A percentile compares a stretch with the other conserved stretches of the same genome.
These are phyloP conservation scores for Amylostereum chailletii DNA, from an alignment of 1,284 basidiomycete species.

Conservation along the genomic window DNA sequence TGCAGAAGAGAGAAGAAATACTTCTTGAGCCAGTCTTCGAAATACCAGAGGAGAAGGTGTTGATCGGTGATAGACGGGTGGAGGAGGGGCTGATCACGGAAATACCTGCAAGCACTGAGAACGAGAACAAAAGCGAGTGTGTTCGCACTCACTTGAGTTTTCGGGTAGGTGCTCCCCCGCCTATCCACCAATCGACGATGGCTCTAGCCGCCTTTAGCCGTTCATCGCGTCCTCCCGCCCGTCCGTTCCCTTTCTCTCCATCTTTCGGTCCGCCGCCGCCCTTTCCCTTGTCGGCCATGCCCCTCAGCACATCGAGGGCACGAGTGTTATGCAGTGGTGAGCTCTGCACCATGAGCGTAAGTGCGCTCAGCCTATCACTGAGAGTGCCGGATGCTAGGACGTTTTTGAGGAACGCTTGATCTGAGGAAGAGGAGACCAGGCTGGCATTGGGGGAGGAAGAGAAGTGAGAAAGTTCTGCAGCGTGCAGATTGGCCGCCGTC, in stretches of 20 bases:
- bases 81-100: slow-evolving; percentile 82
- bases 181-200: slow-evolving; percentile 95
- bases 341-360: slow-evolving; percentile 86
- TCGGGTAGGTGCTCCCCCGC: slow-evolving; percentile 72
- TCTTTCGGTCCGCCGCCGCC: slow-evolving; percentile 39
- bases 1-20: slow-evolving; percentile 93
- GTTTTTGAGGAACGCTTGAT: slow-evolving; percentile 75
- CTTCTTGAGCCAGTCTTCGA: slow-evolving; percentile 97
- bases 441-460: slow-evolving; percentile 27
- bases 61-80: slow-evolving; percentile 65
- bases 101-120: slow-evolving; percentile 51
- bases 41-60: slow-evolving; percentile 79
- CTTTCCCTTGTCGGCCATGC: slow-evolving; percentile 77
- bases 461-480: slow-evolving; percentile 40
- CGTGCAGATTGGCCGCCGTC: slow-evolving; percentile 44
- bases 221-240: slow-evolving; percentile 56
- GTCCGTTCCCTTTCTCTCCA: slow-evolving; percentile 6
- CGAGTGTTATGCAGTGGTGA: slow-evolving; percentile 86
- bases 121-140: background rate
- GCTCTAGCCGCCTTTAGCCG: slow-evolving; percentile 85
- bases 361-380: slow-evolving; percentile 87
- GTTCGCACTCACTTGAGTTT: slow-evolving; percentile 67
- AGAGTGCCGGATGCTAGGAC: slow-evolving; percentile 86
- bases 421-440: slow-evolving; percentile 43
- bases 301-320: slow-evolving; percentile 68